Base-by-base conservation (phyloP, 2,329 filamentous ascomycete species). In the Pyrenophora graminea region DNA sequence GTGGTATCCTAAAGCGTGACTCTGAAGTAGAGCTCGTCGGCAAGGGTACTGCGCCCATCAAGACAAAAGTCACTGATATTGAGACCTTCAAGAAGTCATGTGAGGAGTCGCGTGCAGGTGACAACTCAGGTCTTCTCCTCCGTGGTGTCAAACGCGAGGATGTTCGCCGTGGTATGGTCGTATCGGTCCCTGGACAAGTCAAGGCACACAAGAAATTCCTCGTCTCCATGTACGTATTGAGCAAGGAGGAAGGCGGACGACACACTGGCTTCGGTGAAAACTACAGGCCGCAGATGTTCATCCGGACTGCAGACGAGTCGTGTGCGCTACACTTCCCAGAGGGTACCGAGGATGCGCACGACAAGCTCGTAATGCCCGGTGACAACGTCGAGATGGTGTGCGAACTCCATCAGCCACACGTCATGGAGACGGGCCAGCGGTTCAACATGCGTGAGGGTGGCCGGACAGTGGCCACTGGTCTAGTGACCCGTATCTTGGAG, bases 31-130 rank as follows among this genome's bases (percentile, higher is more conserved):
- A 99, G 82, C 85, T 99, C 60, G 84, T 99, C 56, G 94, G 94
- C 74, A 96, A 94, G 82, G 86, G 87, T 64, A 77, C 79, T 50
- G 83, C 86, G 39, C 79, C 90, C 63, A 90, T 97, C 82, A 97
- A 95, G 86, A 97, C 94, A 77, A 97, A 97, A 84, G 93, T 99
- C 62, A 99, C 94, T 71, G 95, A 99, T 73, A 97, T 99, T 66
- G 94, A 99, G 83, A 99, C 93, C 62, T 99, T 99, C 85, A 97
- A 97, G 85, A 99, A 99, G 85, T 95, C 91, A 42, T 97, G 94
- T 78, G 92, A 97, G 52, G 91, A 96, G 79, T 96, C 93, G 53
- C 86, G 90, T 68, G 94, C 94, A 56, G 94, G 94, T 76, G 94
- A 99, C 79, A 99, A 97, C 86, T 97, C 94, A 21, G 94, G 94